Percentiles rank a stretch among this genome's conserved stretches.
Evolutionary conservation across 345 rosid genomes (phyloP).

Genomic region (Stellera chamaejasme): DNA sequence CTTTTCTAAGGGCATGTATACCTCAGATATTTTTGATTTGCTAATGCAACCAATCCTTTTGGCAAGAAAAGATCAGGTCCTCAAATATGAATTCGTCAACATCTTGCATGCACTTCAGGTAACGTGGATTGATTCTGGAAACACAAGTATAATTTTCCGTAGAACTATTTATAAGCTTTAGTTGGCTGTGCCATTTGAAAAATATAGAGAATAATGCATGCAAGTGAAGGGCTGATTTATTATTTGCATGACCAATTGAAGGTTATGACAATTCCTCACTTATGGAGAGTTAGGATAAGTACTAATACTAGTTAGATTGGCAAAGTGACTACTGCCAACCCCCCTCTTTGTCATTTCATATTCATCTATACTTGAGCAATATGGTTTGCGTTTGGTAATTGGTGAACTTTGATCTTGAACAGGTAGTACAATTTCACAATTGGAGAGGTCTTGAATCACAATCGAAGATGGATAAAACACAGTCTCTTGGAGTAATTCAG

Average conservation of each 20-base stretch:
- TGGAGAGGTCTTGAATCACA: conserved; percentile 42
- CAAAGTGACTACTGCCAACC: not conserved
- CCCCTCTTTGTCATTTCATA: not conserved
- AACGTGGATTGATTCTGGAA: conserved; percentile 8
- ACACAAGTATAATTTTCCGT: not conserved
- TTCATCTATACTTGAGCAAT: not conserved
- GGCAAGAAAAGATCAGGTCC: conserved; percentile 45
- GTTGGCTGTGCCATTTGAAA: too few relatives aligned
- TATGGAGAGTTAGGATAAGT: not conserved
- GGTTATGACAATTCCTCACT: not conserved
- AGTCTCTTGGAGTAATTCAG: conserved; percentile 15
- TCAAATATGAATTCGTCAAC: conserved; percentile 36
- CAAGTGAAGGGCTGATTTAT: too few relatives aligned
- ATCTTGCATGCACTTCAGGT: conserved; percentile 85
- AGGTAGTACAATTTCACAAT: conserved; percentile 59
- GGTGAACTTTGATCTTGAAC: conserved; percentile 7
- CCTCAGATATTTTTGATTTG: conserved; percentile 29
- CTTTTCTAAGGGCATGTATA: conserved; percentile 26
- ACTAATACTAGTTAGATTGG: not conserved
- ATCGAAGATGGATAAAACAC: conserved; percentile 6
- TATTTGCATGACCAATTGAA: too few relatives aligned
- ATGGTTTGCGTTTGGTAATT: not conserved
- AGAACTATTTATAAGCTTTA: not conserved
- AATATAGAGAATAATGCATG: too few relatives aligned
- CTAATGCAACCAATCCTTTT: conserved; percentile 45